Percentiles rank a stretch among this genome's conserved stretches.
Evolutionary conservation across 2,329 filamentous ascomycete species (phyloP).

Genomic region (Hymenoscyphus repandus): DNA sequence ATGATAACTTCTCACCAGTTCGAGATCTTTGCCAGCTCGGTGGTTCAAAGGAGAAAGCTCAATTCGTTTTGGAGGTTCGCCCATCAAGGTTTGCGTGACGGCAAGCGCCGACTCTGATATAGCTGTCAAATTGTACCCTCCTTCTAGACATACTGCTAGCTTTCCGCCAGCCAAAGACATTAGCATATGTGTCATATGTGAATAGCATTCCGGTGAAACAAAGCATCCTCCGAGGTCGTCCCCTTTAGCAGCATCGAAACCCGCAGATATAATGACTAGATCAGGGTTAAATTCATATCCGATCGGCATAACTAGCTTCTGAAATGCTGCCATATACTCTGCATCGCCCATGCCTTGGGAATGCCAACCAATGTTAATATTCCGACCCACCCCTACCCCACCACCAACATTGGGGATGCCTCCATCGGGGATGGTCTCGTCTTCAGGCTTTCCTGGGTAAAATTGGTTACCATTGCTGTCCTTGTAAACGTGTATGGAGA

Average conservation of each 20-base stretch:
- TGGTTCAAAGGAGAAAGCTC: slow-evolving; percentile 51
- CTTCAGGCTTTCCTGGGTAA: slow-evolving; percentile 68
- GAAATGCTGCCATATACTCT: slow-evolving; percentile 95
- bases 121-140: slow-evolving; percentile 88
- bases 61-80: slow-evolving; percentile 73
- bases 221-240: slow-evolving; percentile 91
- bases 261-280: slow-evolving; percentile 89
- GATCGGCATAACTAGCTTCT: slow-evolving; percentile 94
- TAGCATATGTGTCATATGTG: slow-evolving; percentile 98
- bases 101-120: slow-evolving; percentile 91
- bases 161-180: slow-evolving; percentile 91
- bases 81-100: slow-evolving; percentile 90
- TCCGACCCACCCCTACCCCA: slow-evolving; percentile 51
- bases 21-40: slow-evolving; percentile 50
- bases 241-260: slow-evolving; percentile 91
- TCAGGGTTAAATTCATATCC: slow-evolving; percentile 91
- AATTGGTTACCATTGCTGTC: slow-evolving; percentile 59
- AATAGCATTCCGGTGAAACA: slow-evolving; percentile 85
- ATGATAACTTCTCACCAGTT: slow-evolving; percentile 55
- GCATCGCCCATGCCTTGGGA: slow-evolving; percentile 85
- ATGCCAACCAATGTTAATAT: slow-evolving; percentile 64
- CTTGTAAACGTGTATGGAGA: slow-evolving; percentile 86
- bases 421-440: slow-evolving; percentile 56
- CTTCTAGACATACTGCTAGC: slow-evolving; percentile 87
- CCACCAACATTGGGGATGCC: slow-evolving; percentile 55